A percentile compares a stretch with the other conserved stretches of the same genome.
Evolutionary conservation across 495 filamentous ascomycete species (phyloP).

Genomic region (Tuber brumale): DNA sequence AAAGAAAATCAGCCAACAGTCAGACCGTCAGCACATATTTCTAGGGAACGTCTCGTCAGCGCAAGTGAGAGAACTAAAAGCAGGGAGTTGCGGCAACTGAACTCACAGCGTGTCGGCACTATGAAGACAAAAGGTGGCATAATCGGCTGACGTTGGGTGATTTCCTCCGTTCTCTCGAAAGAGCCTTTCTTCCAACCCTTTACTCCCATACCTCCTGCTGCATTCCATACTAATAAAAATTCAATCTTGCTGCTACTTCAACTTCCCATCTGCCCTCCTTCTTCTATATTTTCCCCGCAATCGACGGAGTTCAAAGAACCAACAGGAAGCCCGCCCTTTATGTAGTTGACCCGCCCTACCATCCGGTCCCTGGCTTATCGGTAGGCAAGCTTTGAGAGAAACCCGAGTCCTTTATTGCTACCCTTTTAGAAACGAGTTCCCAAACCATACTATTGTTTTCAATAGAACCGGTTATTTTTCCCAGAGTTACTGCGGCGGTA

Average conservation of each 20-base stretch:
- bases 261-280: conserved; percentile 18
- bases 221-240: not conserved
- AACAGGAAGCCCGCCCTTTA: not conserved
- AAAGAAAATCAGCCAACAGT: conserved; percentile 21
- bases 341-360: not conserved
- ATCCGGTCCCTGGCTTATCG: not conserved
- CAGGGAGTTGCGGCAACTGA: not conserved
- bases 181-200: no score
- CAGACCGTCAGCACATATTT: conserved; percentile 16
- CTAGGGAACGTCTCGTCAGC: not conserved
- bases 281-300: conserved; percentile 15
- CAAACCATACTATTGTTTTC: not conserved
- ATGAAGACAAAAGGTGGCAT: no score
- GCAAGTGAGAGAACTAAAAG: not conserved
- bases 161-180: no score
- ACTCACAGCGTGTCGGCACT: no score
- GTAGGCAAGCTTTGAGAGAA: not conserved
- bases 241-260: conserved; percentile 14
- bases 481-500: no score
- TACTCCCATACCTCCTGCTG: no score
- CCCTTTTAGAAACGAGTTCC: not conserved
- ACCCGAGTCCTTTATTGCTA: not conserved
- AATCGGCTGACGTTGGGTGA: no score
- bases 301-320: not conserved
- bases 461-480: not conserved